Evolutionary conservation across 257 asterid species (phyloP), one percentile per base, ranked within the genome.

Genomic region (Fraxinus anomala): DNA sequence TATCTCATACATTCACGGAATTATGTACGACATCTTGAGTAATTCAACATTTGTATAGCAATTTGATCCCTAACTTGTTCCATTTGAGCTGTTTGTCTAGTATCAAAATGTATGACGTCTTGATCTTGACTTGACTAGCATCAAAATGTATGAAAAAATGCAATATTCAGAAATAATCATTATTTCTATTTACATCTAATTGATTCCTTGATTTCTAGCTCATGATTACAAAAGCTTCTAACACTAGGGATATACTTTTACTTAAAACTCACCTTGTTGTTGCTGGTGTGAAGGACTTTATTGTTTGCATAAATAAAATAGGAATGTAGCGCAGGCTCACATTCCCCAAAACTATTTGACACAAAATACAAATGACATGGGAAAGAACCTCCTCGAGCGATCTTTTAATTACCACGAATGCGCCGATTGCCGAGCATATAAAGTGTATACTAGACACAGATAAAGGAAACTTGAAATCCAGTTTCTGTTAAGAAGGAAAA

Each of bases 301-400:
- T 84, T 63, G 90, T 87, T 79, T 87, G 90, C 90, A 87, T 87
- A 68, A 87, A 87, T 31, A 88, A 87, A 80, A 87, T 87, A 23
- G 88, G 90, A 69, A 87, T 87, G 74, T 82, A 87, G 9, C 90
- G 85, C 77, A 87, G 65, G 72, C 90, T 87, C 73, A 87, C 78
- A 16, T 87, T 87, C 69, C 90, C 90, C 73, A 87, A 73, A 63
- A 87, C 90, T 74, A 87, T 87, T 87, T 87, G 59, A 87, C 84
- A 69, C 90, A 87, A 79, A 87, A 87, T 68, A 87, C 87, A 36
- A 87, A 80, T 3, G 90, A 84, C 90, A 87, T 87, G 61, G 90
- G 88, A 80, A 87, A 82, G 44, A 87, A 84, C 78, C 88, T 84
- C 85, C 80, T 87, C 88, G 88, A 87, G 49, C 88, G 83, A 83